A percentile compares a stretch with the other conserved stretches of the same genome.
Evolutionary conservation across 192 early-diverging fungal genomes (phyloP).

Genomic region (Coemansia sp.): DNA sequence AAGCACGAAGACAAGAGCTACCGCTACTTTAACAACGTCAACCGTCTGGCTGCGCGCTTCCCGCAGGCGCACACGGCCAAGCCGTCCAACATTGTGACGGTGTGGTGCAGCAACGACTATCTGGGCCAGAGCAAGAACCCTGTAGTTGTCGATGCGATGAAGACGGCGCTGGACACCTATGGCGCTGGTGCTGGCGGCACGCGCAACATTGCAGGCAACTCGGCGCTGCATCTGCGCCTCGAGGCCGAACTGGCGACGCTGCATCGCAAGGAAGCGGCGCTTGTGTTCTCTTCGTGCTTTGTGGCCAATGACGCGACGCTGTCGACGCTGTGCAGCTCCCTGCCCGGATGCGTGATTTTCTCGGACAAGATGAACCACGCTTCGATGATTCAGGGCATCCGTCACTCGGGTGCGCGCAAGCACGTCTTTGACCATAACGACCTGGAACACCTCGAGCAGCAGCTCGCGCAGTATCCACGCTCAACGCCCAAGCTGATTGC

Average conservation of each 20-base stretch:
- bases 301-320: slow-evolving; percentile 98
- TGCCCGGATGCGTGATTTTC: slow-evolving; percentile 92
- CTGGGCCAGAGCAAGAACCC: slow-evolving; percentile 94
- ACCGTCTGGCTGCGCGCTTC: slow-evolving; percentile 88
- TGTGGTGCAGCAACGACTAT: slow-evolving; percentile 99
- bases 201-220: slow-evolving; percentile 98
- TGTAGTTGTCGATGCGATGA: slow-evolving; percentile 84
- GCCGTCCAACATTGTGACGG: slow-evolving; percentile 84
- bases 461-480: slow-evolving; percentile 76
- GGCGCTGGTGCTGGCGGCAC: slow-evolving; percentile 98
- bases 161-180: slow-evolving; percentile 90
- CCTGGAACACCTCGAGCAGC: slow-evolving; percentile 80
- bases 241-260: slow-evolving; percentile 89
- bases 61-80: slow-evolving; percentile 92
- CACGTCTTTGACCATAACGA: slow-evolving; percentile 94
- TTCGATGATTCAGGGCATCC: slow-evolving; percentile 99
- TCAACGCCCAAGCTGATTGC: slow-evolving; percentile 92
- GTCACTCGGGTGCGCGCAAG: slow-evolving; percentile 83
- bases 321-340: slow-evolving; percentile 79
- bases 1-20: slow-evolving; percentile 97
- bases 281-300: slow-evolving; percentile 97
- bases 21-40: slow-evolving; percentile 99
- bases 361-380: slow-evolving; percentile 95
- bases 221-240: slow-evolving; percentile 87
- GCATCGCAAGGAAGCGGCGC: slow-evolving; percentile 86